A percentile compares a stretch with the other conserved stretches of the same genome.
phyloP scores from a whole-genome alignment of 23 red algal species.

The Chondrus crispus region DNA sequence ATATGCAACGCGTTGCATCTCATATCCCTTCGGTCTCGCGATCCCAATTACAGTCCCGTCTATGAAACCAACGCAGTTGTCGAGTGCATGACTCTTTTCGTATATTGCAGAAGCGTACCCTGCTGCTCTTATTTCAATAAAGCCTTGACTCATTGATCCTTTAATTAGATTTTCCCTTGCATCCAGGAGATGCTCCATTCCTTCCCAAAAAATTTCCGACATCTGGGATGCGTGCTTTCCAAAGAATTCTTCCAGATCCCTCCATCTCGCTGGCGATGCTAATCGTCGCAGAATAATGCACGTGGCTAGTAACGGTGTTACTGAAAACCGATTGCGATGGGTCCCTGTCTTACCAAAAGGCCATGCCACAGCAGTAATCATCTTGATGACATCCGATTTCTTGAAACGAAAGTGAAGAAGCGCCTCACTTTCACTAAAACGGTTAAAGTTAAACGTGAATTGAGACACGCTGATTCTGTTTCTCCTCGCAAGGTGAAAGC shows the following conservation, averaged over 20 bases:
- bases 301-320: neutral
- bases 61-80: neutral
- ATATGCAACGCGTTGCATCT: neutral
- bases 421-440: neutral
- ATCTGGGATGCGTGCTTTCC: constrained; percentile 13
- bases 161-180: neutral
- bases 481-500: neutral
- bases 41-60: neutral
- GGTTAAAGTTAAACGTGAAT: neutral
- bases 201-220: constrained; percentile 38
- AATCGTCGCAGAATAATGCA: constrained; percentile 6
- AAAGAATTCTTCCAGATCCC: neutral
- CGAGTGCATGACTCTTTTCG: neutral
- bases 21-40: neutral
- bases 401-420: neutral
- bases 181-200: neutral
- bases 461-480: neutral
- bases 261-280: neutral
- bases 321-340: neutral
- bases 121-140: neutral
- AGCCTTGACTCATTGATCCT: neutral
- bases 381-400: neutral
- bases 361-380: neutral
- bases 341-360: neutral
- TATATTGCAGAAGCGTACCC: neutral